Conservation (phyloP, 73 alveolate genomes). For the Stentor coeruleus region DNA sequence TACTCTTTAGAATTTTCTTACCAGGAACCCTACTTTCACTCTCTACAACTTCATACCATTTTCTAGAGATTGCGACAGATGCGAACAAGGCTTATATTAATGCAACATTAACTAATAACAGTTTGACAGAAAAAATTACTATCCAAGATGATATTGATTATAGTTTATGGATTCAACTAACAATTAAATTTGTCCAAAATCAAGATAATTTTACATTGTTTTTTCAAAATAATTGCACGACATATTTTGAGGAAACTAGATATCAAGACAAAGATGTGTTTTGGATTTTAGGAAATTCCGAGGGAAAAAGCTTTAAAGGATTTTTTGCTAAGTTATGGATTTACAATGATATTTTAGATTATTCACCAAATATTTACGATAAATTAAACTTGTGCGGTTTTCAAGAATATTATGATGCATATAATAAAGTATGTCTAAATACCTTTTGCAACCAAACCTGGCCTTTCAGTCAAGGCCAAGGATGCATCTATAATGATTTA, state of each 20-base stretch:
- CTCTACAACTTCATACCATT: background rate
- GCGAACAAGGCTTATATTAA: too few relatives aligned
- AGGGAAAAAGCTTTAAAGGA: background rate
- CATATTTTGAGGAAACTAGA: background rate
- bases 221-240: too few relatives aligned
- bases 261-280: background rate
- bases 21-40: background rate
- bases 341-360: background rate
- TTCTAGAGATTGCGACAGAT: too few relatives aligned
- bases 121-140: background rate
- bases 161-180: too few relatives aligned
- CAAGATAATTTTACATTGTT: background rate
- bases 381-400: too few relatives aligned
- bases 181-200: too few relatives aligned
- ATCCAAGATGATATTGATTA: background rate
- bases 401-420: background rate
- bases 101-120: background rate
- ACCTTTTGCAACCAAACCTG: background rate
- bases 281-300: background rate
- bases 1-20: background rate
- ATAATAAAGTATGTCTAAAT: background rate
- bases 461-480: background rate
- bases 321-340: too few relatives aligned
- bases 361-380: background rate
- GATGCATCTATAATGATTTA: background rate